Evolutionary conservation across 2,329 filamentous ascomycete genomes (phyloP).

Genomic region (Ophiostoma perfectum): DNA sequence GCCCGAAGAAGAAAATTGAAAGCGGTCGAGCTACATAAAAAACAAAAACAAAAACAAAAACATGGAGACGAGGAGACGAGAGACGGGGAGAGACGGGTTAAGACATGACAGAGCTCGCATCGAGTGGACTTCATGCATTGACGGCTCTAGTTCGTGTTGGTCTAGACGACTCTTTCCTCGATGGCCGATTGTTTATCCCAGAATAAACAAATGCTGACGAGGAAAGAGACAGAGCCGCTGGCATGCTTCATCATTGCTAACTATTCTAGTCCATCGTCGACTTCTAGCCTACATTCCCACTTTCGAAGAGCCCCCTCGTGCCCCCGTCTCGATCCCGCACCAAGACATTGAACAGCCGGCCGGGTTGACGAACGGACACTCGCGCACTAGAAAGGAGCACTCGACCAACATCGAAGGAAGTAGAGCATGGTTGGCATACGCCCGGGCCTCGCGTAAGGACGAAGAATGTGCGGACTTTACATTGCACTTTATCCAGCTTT

Average conservation of each 20-base stretch:
- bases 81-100: too few species aligned
- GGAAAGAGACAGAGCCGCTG: not conserved
- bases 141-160: not conserved
- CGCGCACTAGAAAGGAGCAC: not conserved
- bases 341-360: not conserved
- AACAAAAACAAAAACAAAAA: too few species aligned
- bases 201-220: not conserved
- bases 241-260: not conserved
- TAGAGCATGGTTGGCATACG: not conserved
- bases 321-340: not conserved
- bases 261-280: not conserved
- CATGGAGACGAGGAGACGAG: too few species aligned
- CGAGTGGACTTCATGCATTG: not conserved
- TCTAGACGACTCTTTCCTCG: not conserved
- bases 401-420: not conserved
- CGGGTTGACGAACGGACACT: not conserved
- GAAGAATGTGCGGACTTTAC: not conserved
- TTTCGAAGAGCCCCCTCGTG: not conserved
- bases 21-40: not conserved
- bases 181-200: not conserved
- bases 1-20: not conserved
- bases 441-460: not conserved
- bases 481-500: constrained; percentile 3
- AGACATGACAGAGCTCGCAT: too few species aligned
- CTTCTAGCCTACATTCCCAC: not conserved